Evolutionary conservation across 2,329 filamentous ascomycete species (phyloP).

Genomic region (Myrmaecium sp.): DNA sequence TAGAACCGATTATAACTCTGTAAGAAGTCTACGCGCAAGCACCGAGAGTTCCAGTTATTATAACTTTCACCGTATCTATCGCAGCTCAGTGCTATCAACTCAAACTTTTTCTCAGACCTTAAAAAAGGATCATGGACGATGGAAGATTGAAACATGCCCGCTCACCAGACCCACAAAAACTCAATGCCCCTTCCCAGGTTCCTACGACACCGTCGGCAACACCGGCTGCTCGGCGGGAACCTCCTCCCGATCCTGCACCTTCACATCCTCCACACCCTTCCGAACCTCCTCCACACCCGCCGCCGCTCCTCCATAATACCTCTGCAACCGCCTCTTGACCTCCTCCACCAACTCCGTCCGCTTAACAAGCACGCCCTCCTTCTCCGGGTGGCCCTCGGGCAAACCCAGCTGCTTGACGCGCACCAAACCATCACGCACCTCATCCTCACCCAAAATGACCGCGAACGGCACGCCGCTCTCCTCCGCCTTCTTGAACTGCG

Average conservation of each 20-base stretch:
- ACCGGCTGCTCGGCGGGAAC: too few species aligned
- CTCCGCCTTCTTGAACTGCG: conserved; percentile 87
- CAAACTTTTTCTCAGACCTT: too few species aligned
- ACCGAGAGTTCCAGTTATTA: too few species aligned
- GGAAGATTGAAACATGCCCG: too few species aligned
- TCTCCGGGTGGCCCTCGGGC: conserved; percentile 69
- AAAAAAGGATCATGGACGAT: too few species aligned
- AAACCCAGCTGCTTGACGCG: conserved; percentile 77
- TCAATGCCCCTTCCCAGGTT: too few species aligned
- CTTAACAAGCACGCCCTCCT: conserved; percentile 65
- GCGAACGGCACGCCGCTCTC: conserved; percentile 63
- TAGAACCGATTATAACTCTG: too few species aligned
- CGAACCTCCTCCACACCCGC: conserved; percentile 12
- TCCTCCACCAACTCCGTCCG: conserved; percentile 46
- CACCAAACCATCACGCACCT: conserved; percentile 66
- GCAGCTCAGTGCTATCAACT: too few species aligned
- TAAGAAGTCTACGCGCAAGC: too few species aligned
- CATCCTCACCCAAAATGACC: conserved; percentile 81
- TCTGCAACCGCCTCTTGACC: conserved; percentile 36
- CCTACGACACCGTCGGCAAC: too few species aligned
- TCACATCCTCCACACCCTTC: conserved; percentile 5
- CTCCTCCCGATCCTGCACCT: conserved; percentile 1
- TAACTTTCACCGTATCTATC: too few species aligned
- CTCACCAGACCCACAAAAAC: too few species aligned
- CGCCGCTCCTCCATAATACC: conserved; percentile 13